Conservation (phyloP, 148 eudicot species). For the Silene uniflora region DNA sequence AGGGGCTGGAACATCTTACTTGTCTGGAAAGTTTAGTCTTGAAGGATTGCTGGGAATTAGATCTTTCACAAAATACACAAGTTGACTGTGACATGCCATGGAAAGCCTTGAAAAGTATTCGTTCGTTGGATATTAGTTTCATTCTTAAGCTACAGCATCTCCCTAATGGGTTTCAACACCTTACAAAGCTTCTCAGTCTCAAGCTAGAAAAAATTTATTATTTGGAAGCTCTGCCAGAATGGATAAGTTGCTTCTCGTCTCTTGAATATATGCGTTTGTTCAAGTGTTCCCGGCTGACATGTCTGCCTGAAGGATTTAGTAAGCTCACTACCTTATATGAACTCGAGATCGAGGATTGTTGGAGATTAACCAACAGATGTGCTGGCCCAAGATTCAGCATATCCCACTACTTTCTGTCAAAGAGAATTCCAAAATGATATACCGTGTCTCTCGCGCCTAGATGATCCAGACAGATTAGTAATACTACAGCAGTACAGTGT, state of each 20-base stretch:
- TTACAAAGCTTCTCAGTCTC: conserved; percentile 11
- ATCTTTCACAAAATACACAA: too few relatives aligned
- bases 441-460: too few relatives aligned
- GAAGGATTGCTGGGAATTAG: too few relatives aligned
- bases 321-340: conserved; percentile 11
- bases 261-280: neutral
- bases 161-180: conserved; percentile 20
- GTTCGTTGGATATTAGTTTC: neutral
- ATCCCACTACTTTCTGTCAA: too few relatives aligned
- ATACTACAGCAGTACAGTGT: too few relatives aligned
- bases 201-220: neutral
- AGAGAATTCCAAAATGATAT: too few relatives aligned
- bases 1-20: too few relatives aligned
- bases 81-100: conserved; percentile 30
- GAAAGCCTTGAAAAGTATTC: conserved; percentile 21
- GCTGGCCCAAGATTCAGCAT: too few relatives aligned
- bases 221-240: conserved; percentile 13
- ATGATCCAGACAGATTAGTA: too few relatives aligned
- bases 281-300: conserved; percentile 11
- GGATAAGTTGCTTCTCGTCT: conserved; percentile 14
- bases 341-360: too few relatives aligned
- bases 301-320: conserved; percentile 25
- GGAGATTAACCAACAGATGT: too few relatives aligned
- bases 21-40: too few relatives aligned
- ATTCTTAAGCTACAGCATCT: conserved; percentile 15